Percentiles rank a stretch among this genome's conserved stretches.
Conservation (phyloP, 176 grass and related monocot species). For the Microstegium vimineum region DNA sequence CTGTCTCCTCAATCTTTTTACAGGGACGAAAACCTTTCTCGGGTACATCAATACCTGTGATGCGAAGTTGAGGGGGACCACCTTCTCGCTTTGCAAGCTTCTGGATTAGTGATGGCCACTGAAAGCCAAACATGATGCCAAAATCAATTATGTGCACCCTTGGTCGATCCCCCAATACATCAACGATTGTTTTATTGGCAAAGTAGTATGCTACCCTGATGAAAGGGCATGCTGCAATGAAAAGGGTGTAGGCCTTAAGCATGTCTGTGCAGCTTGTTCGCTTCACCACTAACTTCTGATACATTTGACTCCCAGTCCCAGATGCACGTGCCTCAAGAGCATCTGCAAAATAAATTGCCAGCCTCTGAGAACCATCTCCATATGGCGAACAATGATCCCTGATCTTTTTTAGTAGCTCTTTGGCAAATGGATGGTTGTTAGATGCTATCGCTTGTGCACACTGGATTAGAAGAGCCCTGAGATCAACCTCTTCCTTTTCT, state of each 20-base stretch:
- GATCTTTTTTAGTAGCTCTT: slow-evolving; percentile 43
- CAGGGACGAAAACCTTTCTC: slow-evolving; percentile 41
- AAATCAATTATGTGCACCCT: slow-evolving; percentile 59
- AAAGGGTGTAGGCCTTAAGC: slow-evolving; percentile 40
- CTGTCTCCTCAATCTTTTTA: slow-evolving; percentile 54
- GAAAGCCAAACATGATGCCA: slow-evolving; percentile 53
- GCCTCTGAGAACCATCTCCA: slow-evolving; percentile 51
- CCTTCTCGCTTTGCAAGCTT: slow-evolving; percentile 18
- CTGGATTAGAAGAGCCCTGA: slow-evolving; percentile 41
- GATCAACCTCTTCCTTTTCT: slow-evolving; percentile 27
- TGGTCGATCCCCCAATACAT: slow-evolving; percentile 28
- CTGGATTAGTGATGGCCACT: slow-evolving; percentile 58
- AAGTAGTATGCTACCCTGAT: slow-evolving; percentile 36
- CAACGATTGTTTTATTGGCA: slow-evolving; percentile 50
- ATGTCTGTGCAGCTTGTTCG: slow-evolving; percentile 18
- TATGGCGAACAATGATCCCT: slow-evolving; percentile 34
- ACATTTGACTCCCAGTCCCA: slow-evolving; percentile 49
- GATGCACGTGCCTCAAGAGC: slow-evolving; percentile 52
- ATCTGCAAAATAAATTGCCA: slow-evolving; percentile 56
- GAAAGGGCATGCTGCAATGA: slow-evolving; percentile 48
- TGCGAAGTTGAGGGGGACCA: slow-evolving; percentile 36
- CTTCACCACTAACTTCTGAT: slow-evolving; percentile 30
- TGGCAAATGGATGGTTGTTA: slow-evolving; percentile 18
- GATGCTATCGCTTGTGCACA: slow-evolving; percentile 51
- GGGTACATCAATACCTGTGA: slow-evolving; percentile 61